These are phyloP conservation scores for Termitomyces sp. DNA, from an alignment of 768 basidiomycete genomes.

Conservation along the genomic window DNA sequence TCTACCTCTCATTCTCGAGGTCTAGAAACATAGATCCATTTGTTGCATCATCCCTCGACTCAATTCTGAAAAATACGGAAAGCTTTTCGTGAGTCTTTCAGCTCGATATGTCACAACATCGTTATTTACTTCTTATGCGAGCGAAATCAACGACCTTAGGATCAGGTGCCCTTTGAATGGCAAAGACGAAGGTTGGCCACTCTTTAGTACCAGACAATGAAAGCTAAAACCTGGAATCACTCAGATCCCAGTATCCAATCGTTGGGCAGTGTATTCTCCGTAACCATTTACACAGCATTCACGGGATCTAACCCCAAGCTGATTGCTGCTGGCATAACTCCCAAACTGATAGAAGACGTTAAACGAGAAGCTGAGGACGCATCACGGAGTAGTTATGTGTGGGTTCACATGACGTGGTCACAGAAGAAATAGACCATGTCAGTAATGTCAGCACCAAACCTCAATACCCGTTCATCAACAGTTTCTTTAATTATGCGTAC, in stretches of 20 bases:
- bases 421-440: too few species aligned
- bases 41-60: background rate
- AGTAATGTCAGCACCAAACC: too few species aligned
- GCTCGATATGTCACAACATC: background rate
- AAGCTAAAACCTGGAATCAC: background rate
- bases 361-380: background rate
- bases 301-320: background rate
- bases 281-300: background rate
- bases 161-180: too few species aligned
- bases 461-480: too few species aligned
- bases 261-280: background rate
- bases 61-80: background rate
- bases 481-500: too few species aligned
- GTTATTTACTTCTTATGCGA: background rate
- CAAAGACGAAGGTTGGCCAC: background rate
- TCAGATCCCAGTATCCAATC: background rate
- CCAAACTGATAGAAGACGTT: background rate
- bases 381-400: background rate
- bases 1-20: background rate
- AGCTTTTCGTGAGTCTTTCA: constrained; percentile 1
- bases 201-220: background rate
- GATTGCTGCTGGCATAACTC: background rate
- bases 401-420: too few species aligned
- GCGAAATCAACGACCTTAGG: background rate
- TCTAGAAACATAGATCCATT: background rate